Percentiles rank a stretch among this genome's conserved stretches.
phyloP scores from a whole-genome alignment of 1,284 basidiomycete genomes.

The Irpex lacteus region DNA sequence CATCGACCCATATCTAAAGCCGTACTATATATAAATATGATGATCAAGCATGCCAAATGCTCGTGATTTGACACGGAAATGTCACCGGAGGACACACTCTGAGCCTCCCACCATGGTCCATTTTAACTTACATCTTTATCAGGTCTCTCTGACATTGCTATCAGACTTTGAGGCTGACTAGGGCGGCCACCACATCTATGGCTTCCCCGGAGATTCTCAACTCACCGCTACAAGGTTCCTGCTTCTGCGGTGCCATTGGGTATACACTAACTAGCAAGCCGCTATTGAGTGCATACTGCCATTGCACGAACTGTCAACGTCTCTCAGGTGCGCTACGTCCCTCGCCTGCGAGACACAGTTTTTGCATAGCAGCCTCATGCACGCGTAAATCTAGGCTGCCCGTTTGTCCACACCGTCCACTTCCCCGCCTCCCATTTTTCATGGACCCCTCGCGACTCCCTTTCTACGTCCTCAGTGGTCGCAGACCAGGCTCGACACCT shows the following conservation, averaged over 20 bases:
- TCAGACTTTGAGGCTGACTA: too few relatives aligned
- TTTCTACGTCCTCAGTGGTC: background rate
- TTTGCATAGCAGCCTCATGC: background rate
- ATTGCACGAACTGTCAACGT: slow-evolving; percentile 62
- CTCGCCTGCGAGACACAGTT: background rate
- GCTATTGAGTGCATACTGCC: slow-evolving; percentile 56
- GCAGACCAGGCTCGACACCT: slow-evolving; percentile 14
- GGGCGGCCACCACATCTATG: background rate
- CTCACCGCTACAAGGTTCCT: slow-evolving; percentile 28
- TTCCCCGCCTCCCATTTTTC: slow-evolving; percentile 44
- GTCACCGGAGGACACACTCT: too few relatives aligned
- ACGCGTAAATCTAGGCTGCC: slow-evolving; percentile 39
- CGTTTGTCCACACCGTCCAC: slow-evolving; percentile 62
- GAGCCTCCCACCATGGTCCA: background rate
- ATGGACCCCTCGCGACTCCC: slow-evolving; percentile 44
- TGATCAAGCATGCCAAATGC: background rate
- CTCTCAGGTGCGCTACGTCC: slow-evolving; percentile 40
- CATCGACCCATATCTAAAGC: slow-evolving; percentile 6
- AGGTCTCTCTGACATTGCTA: too few relatives aligned
- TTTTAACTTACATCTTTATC: too few relatives aligned
- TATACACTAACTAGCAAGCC: slow-evolving; percentile 47
- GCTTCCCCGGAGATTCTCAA: background rate
- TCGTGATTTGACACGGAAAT: background rate
- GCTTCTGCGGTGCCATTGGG: slow-evolving; percentile 50
- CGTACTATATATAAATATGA: background rate